These are phyloP conservation scores for Suillus fuscotomentosus DNA, from an alignment of 768 basidiomycete species.

Conservation along the genomic window DNA sequence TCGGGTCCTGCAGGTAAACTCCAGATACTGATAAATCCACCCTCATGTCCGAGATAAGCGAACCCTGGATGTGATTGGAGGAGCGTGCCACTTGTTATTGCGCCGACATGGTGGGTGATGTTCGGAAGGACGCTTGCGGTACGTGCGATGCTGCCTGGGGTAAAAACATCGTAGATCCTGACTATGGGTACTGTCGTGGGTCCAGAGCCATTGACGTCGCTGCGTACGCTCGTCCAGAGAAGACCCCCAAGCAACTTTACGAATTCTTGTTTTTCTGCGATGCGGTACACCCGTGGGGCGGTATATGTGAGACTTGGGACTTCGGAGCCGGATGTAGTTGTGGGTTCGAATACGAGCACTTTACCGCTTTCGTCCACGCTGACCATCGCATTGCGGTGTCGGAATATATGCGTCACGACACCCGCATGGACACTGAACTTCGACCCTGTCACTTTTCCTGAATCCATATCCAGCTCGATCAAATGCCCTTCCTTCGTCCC, in stretches of 20 bases:
- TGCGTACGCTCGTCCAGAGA: slow-evolving; percentile 78
- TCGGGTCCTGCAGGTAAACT: slow-evolving; percentile 47
- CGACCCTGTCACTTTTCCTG: slow-evolving; percentile 52
- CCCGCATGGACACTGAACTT: slow-evolving; percentile 65
- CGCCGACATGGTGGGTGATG: slow-evolving; percentile 72
- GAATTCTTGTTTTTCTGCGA: slow-evolving; percentile 83
- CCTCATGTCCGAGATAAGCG: slow-evolving; percentile 90
- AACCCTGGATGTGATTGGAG: slow-evolving; percentile 63
- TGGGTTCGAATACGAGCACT: slow-evolving; percentile 66
- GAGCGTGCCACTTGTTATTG: slow-evolving; percentile 79
- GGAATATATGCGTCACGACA: slow-evolving; percentile 70
- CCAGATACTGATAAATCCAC: slow-evolving; percentile 90
- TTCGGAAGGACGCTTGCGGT: slow-evolving; percentile 35
- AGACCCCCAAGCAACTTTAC: slow-evolving; percentile 69
- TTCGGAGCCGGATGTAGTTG: slow-evolving; percentile 27
- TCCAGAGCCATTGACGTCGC: slow-evolving; percentile 44
- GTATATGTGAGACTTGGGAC: slow-evolving; percentile 48
- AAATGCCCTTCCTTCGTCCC: slow-evolving; percentile 91
- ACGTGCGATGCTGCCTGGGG: slow-evolving; percentile 52
- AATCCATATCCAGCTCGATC: slow-evolving; percentile 75
- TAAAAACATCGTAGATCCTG: slow-evolving; percentile 76
- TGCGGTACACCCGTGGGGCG: slow-evolving; percentile 58
- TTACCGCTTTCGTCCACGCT: slow-evolving; percentile 88
- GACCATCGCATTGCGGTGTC: slow-evolving; percentile 69
- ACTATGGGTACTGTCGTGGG: slow-evolving; percentile 63